Base-by-base conservation (phyloP, 164 flowering plant species). In the Magnolia sinica region DNA sequence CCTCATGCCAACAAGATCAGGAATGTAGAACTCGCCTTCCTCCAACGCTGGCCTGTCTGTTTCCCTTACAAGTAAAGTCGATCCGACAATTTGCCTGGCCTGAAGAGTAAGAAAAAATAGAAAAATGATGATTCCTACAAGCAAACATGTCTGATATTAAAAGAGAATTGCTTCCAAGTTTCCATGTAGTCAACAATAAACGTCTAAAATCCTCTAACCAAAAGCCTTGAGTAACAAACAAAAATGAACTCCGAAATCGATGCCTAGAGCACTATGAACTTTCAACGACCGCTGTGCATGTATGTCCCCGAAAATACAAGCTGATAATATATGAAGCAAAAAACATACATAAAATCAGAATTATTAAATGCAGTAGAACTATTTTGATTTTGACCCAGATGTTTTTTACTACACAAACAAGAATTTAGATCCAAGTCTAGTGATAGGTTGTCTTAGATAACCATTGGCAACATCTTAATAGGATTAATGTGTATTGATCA, bases 1-100 rank as follows among this genome's bases (percentile, higher is more conserved):
- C 78, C 80, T 85, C 97, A 96, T 94, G 84, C 99, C 98, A 70
- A 94, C 80, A 79, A 96, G 98, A 84, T 94, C 98, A 78, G 86
- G 92, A 73, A 88, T 83, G 76, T 96, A 94, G 79, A 89, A 90
- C 73, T 96, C 98, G 27, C 90, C 97, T 73, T 94, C 96, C 70
- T 91, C 92, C 83, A 94, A 78, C 66, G 68, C 83, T 18, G 97
- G 99, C 79, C 96, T 86, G 76, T 94, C 94, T 68, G 84, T 86
- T 80, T 90, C 91, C 50, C 72, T 83, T 59, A 89, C 97, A 85
- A 96, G 90, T 74, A 96, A 51, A 73, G 90, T 85, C 68, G 97
- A 87, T 24, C 99, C 99, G 52, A 92, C 86, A 80, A 92, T 92
- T 77, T 85, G 91, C 79, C 77, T 90, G 50, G 96, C 98, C 97